A percentile compares a stretch with the other conserved stretches of the same genome.
Evolutionary conservation across 148 eudicot species (phyloP).

Genomic region (Rhododendron vialii): DNA sequence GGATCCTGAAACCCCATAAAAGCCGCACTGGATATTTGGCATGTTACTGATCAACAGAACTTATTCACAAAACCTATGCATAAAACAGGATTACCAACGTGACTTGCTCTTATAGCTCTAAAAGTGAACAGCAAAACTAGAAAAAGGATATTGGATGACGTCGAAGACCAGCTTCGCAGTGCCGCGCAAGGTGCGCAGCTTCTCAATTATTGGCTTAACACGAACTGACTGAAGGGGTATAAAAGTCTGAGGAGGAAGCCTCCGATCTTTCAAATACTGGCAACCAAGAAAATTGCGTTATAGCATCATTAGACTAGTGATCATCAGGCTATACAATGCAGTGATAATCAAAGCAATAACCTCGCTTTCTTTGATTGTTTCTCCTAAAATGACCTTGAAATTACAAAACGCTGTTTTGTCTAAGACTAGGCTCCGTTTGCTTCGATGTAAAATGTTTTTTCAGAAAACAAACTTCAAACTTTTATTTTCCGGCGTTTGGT

Average conservation of each 20-base stretch:
- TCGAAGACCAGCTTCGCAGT: slow-evolving; percentile 88
- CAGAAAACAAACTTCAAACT: too few relatives aligned
- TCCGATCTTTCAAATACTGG: slow-evolving; percentile 91
- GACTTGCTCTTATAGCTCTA: not conserved
- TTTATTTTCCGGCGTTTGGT: too few relatives aligned
- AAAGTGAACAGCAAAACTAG: not conserved
- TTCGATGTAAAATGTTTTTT: too few relatives aligned
- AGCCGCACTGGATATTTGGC: not conserved
- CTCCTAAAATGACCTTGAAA: not conserved
- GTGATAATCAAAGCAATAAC: slow-evolving; percentile 2
- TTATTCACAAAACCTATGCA: not conserved
- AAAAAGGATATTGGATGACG: slow-evolving; percentile 93
- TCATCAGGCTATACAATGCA: not conserved
- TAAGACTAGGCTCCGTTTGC: too few relatives aligned
- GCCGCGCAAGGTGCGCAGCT: slow-evolving; percentile 74
- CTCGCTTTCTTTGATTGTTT: not conserved
- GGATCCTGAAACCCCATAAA: not conserved
- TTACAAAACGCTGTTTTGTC: not conserved
- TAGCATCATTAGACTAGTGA: not conserved
- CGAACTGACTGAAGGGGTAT: slow-evolving; percentile 96
- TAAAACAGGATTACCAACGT: not conserved
- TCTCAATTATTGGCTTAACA: slow-evolving; percentile 79
- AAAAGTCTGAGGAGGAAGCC: slow-evolving; percentile 95
- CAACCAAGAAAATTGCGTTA: not conserved
- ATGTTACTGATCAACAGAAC: not conserved